Conservation (phyloP, 2,329 filamentous ascomycete species). For the Camillea tinctor region DNA sequence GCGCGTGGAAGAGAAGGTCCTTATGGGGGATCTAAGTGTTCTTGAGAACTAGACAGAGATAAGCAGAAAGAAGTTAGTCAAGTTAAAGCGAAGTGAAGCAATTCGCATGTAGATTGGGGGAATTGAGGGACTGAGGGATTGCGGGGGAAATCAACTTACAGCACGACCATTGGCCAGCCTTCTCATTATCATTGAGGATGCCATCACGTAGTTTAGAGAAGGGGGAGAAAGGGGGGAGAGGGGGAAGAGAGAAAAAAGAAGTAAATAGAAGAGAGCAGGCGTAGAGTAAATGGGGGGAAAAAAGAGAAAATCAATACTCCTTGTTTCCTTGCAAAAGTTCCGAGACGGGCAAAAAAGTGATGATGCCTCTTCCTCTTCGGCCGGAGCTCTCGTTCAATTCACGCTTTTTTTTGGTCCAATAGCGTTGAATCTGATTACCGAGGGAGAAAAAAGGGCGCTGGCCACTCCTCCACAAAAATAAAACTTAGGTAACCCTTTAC, state of each 20-base stretch:
- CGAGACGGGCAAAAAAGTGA: constrained; percentile 26
- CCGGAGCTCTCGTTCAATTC: constrained; percentile 25
- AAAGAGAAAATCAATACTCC: constrained; percentile 22
- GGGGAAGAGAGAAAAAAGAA: constrained; percentile 3
- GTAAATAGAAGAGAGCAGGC: constrained; percentile 5
- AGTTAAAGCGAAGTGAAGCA: constrained; percentile 18
- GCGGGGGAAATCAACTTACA: constrained; percentile 42
- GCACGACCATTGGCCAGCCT: constrained; percentile 56
- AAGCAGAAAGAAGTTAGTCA: background rate
- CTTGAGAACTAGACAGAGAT: constrained; percentile 56
- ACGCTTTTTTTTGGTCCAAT: constrained; percentile 27
- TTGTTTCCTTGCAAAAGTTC: constrained; percentile 35
- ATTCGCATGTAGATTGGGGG: constrained; percentile 10
- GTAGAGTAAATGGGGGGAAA: constrained; percentile 18
- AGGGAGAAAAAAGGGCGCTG: constrained; percentile 25
- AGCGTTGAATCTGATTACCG: constrained; percentile 32
- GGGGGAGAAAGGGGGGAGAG: no score
- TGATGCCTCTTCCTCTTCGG: constrained; percentile 31
- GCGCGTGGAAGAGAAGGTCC: constrained; percentile 85
- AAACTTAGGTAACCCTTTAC: no score
- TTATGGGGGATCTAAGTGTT: constrained; percentile 61
- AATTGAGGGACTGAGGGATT: no score
- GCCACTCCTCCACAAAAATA: background rate
- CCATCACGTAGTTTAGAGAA: constrained; percentile 43
- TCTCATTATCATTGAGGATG: constrained; percentile 65